phyloP scores from a whole-genome alignment of 345 rosid species.

The Geranium brycei region DNA sequence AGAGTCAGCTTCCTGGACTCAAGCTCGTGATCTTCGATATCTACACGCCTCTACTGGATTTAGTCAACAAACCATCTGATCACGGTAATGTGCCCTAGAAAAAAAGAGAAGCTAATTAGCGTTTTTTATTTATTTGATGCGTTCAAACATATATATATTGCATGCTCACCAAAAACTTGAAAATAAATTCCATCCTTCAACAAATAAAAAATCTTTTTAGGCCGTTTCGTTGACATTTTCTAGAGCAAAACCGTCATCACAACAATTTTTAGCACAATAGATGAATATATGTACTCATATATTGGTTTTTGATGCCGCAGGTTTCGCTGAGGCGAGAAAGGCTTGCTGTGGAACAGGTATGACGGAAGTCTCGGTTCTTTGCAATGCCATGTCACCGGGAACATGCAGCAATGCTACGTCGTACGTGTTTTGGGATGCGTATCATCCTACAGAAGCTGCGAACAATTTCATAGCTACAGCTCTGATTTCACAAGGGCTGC shows the following conservation, averaged over 20 bases:
- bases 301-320: slow-evolving; percentile 20
- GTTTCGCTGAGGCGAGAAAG: slow-evolving; percentile 70
- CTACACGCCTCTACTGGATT: slow-evolving; percentile 63
- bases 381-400: slow-evolving; percentile 51
- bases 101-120: background rate
- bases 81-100: slow-evolving; percentile 28
- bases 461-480: slow-evolving; percentile 49
- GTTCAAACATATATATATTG: background rate
- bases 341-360: slow-evolving; percentile 91
- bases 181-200: too few species aligned
- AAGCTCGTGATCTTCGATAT: slow-evolving; percentile 64
- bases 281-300: background rate
- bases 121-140: background rate
- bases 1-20: slow-evolving; percentile 48
- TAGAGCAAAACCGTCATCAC: background rate
- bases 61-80: slow-evolving; percentile 49
- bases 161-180: background rate
- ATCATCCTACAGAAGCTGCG: slow-evolving; percentile 86
- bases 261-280: background rate
- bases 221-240: background rate
- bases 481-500: slow-evolving; percentile 54
- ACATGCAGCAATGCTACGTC: slow-evolving; percentile 72
- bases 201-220: background rate
- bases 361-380: slow-evolving; percentile 67
- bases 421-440: slow-evolving; percentile 92